Base-by-base conservation (phyloP, 169 alveolate species). In the Plasmodium relictum region DNA sequence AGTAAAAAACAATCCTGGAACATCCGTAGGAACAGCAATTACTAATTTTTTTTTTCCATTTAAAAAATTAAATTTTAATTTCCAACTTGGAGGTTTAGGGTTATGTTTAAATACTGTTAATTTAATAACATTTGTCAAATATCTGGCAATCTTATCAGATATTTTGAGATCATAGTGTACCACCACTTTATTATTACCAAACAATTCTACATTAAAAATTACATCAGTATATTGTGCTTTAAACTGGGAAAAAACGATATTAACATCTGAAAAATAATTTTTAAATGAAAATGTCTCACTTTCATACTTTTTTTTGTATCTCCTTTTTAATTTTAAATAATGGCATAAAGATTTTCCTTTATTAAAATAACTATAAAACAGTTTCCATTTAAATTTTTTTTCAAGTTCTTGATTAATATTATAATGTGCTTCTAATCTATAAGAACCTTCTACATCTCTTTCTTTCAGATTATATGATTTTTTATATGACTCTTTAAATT, bases 331-430 rank as follows among this genome's bases (percentile, higher is more conserved):
- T 42, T 63, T 41, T 0, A 74, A 8, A 50, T 66, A 78, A 16
- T 50, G 24, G 8, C 89, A 63, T 5, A 41, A 39, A 1, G 59
- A n/a, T 58, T 24, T n/a, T 10, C 31, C n/a, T 7, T 31, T 78
- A 12, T 54, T 41, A 12, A 14, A 48, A 54, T 18, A 54, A 48
- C 48, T 78, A 42, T 63, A 63, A 78, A 50, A 65, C 20, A 78
- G 24, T 3, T 66, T 78, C 89, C 89, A 78, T 66, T 78, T 78
- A 65, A 78, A 78, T 50, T 31, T 22, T 26, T 65, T 63, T 50
- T 78, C 89, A 22, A 78, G 45, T 1, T 54, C 24, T 0, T 48
- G 45, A 65, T 78, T 78, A 37, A 63, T 63, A 56, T 16, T 26
- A 56, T 26, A 63, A 42, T 78, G 63, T 3, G 89, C 89, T 12